A percentile compares a stretch with the other conserved stretches of the same genome.
Conservation (phyloP, 352 stramenopile species). For the Phytophthora pini region DNA sequence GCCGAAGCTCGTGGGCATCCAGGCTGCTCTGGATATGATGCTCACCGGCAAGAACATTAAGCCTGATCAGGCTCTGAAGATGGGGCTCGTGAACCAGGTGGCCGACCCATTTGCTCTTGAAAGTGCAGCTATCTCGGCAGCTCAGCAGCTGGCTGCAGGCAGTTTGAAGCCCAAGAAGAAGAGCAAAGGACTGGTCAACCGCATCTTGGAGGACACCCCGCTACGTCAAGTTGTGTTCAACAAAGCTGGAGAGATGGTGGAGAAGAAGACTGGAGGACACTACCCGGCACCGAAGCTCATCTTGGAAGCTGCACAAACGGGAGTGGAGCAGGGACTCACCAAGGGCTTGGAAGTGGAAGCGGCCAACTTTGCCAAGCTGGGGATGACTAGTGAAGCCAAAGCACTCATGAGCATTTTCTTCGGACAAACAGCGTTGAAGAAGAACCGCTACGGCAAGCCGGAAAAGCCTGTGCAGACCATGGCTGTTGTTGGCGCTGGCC, state of each 20-base stretch:
- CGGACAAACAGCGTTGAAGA: slow-evolving; percentile 97
- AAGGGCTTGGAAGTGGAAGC: slow-evolving; percentile 94
- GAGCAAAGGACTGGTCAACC: slow-evolving; percentile 83
- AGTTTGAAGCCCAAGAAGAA: slow-evolving; percentile 94
- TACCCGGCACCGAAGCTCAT: slow-evolving; percentile 97
- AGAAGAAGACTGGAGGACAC: slow-evolving; percentile 97
- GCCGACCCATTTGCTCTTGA: slow-evolving; percentile 92
- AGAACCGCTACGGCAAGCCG: slow-evolving; percentile 95
- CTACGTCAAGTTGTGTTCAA: slow-evolving; percentile 94
- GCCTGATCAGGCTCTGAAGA: slow-evolving; percentile 96
- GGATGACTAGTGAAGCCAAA: slow-evolving; percentile 95
- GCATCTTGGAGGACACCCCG: slow-evolving; percentile 95
- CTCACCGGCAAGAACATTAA: slow-evolving; percentile 97
- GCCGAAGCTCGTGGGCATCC: slow-evolving; percentile 93
- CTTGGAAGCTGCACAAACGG: slow-evolving; percentile 90
- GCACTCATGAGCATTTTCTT: slow-evolving; percentile 98
- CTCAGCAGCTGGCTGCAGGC: slow-evolving; percentile 90
- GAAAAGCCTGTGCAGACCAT: slow-evolving; percentile 92
- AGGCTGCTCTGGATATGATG: slow-evolving; percentile 97
- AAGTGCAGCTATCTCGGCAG: slow-evolving; percentile 89
- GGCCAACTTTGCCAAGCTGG: slow-evolving; percentile 96
- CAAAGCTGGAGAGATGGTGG: slow-evolving; percentile 95
- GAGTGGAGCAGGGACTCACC: slow-evolving; percentile 78
- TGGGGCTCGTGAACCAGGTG: slow-evolving; percentile 97
- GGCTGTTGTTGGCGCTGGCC: slow-evolving; percentile 96